Conservation (phyloP, 2,329 filamentous ascomycete genomes). For the Trichoderma simmonsii region DNA sequence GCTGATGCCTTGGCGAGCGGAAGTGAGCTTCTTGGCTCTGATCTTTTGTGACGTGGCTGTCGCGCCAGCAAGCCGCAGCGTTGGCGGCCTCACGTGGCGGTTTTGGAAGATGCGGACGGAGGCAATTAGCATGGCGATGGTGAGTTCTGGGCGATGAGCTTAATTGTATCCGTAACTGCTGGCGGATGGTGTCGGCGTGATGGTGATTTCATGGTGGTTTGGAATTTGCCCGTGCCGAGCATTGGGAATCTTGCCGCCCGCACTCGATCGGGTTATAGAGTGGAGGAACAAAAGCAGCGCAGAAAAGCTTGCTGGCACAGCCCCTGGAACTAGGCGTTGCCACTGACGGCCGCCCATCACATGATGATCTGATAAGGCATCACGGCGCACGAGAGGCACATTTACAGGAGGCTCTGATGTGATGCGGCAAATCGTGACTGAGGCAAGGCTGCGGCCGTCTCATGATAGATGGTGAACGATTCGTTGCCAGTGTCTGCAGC, state of each 20-base stretch:
- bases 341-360: conserved; percentile 16
- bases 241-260: neutral
- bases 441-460: neutral
- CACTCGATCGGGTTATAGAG: neutral
- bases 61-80: neutral
- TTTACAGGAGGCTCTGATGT: neutral
- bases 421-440: neutral
- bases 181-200: neutral
- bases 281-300: neutral
- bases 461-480: neutral
- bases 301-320: conserved; percentile 13
- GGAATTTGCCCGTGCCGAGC: neutral
- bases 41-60: conserved; percentile 1
- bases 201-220: neutral
- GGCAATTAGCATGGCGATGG: neutral
- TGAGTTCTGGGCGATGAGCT: neutral
- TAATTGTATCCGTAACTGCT: neutral
- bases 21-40: neutral
- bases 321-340: conserved; percentile 11
- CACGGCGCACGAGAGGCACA: neutral
- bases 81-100: conserved; percentile 17
- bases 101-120: neutral
- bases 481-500: neutral
- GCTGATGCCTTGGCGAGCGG: neutral
- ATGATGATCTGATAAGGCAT: conserved; percentile 14